A percentile compares a stretch with the other conserved stretches of the same genome.
Evolutionary conservation across 257 asterid species (phyloP).

Genomic region (Eucommia ulmoides): DNA sequence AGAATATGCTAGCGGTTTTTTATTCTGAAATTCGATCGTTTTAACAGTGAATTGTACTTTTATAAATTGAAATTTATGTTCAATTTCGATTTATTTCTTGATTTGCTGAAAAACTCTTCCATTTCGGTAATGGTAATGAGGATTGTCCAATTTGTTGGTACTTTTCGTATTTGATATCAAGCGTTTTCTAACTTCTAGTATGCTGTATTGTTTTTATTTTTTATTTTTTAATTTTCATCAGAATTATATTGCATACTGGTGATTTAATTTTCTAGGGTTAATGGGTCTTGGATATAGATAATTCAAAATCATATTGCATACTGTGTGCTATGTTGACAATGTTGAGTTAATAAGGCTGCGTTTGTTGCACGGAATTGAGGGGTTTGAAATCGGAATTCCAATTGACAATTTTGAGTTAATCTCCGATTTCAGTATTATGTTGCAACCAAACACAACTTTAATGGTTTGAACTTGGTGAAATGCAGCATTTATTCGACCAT

Average conservation of each 20-base stretch:
- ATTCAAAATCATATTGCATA: too few relatives aligned
- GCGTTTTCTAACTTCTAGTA: neutral
- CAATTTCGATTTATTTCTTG: neutral
- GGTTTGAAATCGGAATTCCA: too few relatives aligned
- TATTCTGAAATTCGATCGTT: neutral
- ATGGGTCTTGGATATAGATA: too few relatives aligned
- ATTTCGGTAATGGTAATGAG: neutral
- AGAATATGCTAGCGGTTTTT: neutral
- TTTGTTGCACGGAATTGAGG: too few relatives aligned
- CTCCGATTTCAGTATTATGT: too few relatives aligned
- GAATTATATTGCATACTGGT: neutral
- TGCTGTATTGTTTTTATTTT: neutral
- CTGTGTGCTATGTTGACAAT: too few relatives aligned
- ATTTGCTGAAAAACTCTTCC: neutral
- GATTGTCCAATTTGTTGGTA: neutral
- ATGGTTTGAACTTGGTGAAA: too few relatives aligned
- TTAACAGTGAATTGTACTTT: neutral
- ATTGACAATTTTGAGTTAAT: too few relatives aligned
- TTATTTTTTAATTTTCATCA: neutral
- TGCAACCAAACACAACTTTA: too few relatives aligned
- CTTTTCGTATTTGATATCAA: neutral
- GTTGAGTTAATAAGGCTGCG: too few relatives aligned
- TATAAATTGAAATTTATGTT: conserved; percentile 1
- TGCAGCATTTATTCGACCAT: too few relatives aligned
- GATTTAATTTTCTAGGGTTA: too few relatives aligned